Evolutionary conservation across 495 filamentous ascomycete genomes (phyloP).

Genomic region (Daldinia bambusicola): DNA sequence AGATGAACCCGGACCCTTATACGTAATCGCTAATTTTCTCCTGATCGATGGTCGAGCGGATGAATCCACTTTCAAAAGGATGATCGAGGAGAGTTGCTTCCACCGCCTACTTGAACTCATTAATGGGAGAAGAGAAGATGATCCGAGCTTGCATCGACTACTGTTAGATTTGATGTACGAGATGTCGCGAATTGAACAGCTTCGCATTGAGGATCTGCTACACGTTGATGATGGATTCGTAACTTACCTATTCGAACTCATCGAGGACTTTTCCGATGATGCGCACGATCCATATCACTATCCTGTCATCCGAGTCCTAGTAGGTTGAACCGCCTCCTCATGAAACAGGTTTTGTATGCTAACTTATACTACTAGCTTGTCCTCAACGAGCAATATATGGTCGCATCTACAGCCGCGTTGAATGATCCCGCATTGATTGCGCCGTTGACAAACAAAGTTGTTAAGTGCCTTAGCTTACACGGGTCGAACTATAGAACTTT

Average conservation of each 20-base stretch:
- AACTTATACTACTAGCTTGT: constrained; percentile 71
- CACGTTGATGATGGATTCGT: constrained; percentile 87
- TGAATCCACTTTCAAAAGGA: constrained; percentile 81
- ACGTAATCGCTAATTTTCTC: constrained; percentile 86
- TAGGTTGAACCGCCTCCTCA: constrained; percentile 53
- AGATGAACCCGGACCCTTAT: constrained; percentile 79
- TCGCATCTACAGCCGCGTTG: constrained; percentile 68
- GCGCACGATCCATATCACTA: constrained; percentile 96
- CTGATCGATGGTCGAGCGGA: constrained; percentile 87
- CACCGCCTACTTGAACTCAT: constrained; percentile 85
- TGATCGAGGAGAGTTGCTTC: constrained; percentile 89
- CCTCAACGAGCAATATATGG: constrained; percentile 98
- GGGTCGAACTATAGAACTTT: constrained; percentile 90
- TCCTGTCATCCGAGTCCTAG: constrained; percentile 90
- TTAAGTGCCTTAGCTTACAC: constrained; percentile 84
- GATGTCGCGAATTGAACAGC: constrained; percentile 91
- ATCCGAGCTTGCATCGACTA: constrained; percentile 78
- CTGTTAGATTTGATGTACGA: constrained; percentile 93
- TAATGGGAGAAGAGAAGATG: constrained; percentile 67
- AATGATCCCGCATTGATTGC: constrained; percentile 61
- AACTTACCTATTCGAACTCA: constrained; percentile 83
- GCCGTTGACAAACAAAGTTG: constrained; percentile 88
- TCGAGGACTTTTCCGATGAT: constrained; percentile 90
- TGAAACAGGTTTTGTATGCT: not conserved
- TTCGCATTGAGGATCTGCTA: constrained; percentile 81